Evolutionary conservation across 2,329 filamentous ascomycete genomes (phyloP).

Genomic region (Aspergillus nomiae): DNA sequence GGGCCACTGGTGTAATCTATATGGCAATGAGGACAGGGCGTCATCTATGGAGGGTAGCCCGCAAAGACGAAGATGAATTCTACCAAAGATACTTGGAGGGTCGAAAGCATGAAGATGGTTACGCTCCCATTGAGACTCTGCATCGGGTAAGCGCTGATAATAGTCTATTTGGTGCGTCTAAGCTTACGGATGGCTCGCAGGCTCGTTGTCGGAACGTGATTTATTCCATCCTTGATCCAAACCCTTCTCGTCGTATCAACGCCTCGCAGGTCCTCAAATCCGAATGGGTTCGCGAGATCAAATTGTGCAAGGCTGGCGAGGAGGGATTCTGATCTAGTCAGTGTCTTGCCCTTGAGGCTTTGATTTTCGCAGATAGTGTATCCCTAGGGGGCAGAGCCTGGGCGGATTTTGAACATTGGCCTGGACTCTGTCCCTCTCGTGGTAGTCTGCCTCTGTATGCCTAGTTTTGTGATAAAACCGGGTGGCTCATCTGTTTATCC

Average conservation of each 20-base stretch:
- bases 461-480: slow-evolving; percentile 19
- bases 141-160: slow-evolving; percentile 72
- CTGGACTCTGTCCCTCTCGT: slow-evolving; percentile 16
- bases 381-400: slow-evolving; percentile 14
- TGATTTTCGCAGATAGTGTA: slow-evolving; percentile 9
- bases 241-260: slow-evolving; percentile 86
- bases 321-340: slow-evolving; percentile 70
- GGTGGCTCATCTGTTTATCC: slow-evolving; percentile 24
- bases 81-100: slow-evolving; percentile 93
- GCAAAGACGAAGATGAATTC: slow-evolving; percentile 96
- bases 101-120: slow-evolving; percentile 90
- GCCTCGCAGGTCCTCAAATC: slow-evolving; percentile 96
- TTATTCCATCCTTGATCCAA: slow-evolving; percentile 96
- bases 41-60: slow-evolving; percentile 95
- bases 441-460: slow-evolving; percentile 14
- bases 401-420: slow-evolving; percentile 15
- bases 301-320: slow-evolving; percentile 93
- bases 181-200: slow-evolving; percentile 50
- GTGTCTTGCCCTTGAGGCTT: slow-evolving; percentile 9
- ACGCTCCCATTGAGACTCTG: slow-evolving; percentile 92
- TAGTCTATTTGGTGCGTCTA: slow-evolving; percentile 2
- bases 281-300: slow-evolving; percentile 98
- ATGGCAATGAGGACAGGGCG: slow-evolving; percentile 99
- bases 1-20: slow-evolving; percentile 98
- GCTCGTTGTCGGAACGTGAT: slow-evolving; percentile 98